Conservation (phyloP, 2,329 filamentous ascomycete species). For the Microdochium nivale region DNA sequence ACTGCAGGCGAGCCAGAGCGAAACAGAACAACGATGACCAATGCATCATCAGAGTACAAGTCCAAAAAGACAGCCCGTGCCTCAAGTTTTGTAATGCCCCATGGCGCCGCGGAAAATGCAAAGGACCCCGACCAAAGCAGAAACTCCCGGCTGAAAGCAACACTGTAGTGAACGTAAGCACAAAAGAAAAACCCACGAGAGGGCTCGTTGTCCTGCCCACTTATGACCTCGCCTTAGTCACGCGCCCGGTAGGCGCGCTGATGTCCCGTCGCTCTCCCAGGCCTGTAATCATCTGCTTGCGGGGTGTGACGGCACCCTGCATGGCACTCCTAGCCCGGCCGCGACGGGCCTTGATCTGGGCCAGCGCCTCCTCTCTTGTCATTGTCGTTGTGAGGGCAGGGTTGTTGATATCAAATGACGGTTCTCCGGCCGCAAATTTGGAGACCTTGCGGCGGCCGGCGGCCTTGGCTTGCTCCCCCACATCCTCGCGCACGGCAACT, state of each 20-base stretch:
- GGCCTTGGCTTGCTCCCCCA: constrained; percentile 13
- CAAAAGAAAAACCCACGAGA: background rate
- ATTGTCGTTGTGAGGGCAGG: constrained; percentile 56
- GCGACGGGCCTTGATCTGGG: constrained; percentile 64
- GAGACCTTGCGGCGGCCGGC: background rate
- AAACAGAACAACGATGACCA: background rate
- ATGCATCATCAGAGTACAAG: background rate
- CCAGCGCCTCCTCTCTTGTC: constrained; percentile 66
- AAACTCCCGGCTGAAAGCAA: background rate
- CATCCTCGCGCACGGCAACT: constrained; percentile 41
- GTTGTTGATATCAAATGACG: constrained; percentile 45
- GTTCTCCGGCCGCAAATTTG: constrained; percentile 4
- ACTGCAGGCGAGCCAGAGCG: background rate
- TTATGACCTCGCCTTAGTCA: background rate
- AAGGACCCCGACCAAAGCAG: background rate
- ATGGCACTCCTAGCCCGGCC: constrained; percentile 63
- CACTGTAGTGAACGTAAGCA: background rate
- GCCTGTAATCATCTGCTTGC: constrained; percentile 48
- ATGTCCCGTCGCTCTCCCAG: constrained; percentile 15
- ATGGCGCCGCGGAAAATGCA: background rate
- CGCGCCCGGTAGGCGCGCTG: background rate
- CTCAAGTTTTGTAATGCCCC: background rate
- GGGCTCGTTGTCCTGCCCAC: background rate
- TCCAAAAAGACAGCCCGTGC: background rate
- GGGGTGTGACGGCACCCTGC: constrained; percentile 51